These are phyloP conservation scores for Salvia hispanica DNA, from an alignment of 257 asterid genomes.

Conservation along the genomic window DNA sequence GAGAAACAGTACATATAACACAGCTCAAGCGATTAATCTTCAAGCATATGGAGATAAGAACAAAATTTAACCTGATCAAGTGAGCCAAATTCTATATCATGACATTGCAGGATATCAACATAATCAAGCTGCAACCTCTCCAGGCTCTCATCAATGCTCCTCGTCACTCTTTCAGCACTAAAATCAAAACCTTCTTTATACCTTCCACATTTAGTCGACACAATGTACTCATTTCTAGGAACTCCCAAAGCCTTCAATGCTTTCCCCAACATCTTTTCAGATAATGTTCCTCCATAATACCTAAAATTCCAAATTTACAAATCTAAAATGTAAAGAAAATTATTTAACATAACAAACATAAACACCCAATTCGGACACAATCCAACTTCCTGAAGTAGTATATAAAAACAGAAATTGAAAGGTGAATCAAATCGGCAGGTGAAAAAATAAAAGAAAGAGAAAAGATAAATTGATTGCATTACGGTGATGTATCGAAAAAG, in stretches of 20 bases:
- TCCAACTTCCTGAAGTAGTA: not conserved
- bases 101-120: constrained; percentile 90
- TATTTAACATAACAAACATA: not conserved
- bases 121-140: constrained; percentile 97
- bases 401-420: not conserved
- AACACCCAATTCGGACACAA: constrained; percentile 3
- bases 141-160: constrained; percentile 89
- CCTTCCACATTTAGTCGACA: constrained; percentile 95
- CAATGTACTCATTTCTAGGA: constrained; percentile 79
- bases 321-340: not conserved
- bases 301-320: constrained; percentile 38
- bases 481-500: constrained; percentile 99
- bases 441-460: not conserved
- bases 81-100: constrained; percentile 91
- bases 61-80: constrained; percentile 76
- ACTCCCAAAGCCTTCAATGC: constrained; percentile 84
- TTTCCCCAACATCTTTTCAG: constrained; percentile 82
- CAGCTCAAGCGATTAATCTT: constrained; percentile 2
- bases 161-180: constrained; percentile 92
- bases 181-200: constrained; percentile 91
- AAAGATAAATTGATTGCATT: constrained; percentile 20
- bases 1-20: constrained; percentile 3
- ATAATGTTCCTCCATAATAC: constrained; percentile 90
- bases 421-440: not conserved
- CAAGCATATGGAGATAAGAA: not conserved